phyloP scores from a whole-genome alignment of 108 stramenopile genomes.

The Nitzschia sp. region DNA sequence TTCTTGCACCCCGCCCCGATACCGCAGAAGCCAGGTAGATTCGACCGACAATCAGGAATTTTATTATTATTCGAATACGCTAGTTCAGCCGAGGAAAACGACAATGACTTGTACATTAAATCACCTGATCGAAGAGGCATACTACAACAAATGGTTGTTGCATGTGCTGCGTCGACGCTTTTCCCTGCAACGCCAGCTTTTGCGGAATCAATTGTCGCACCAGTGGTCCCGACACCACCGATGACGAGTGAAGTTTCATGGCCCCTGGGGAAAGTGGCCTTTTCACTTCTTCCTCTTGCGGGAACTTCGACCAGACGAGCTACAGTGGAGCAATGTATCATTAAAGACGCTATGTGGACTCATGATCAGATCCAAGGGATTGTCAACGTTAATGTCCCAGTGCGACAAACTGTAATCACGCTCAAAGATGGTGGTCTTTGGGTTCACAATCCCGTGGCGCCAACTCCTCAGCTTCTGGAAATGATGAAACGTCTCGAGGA shows the following conservation, averaged over 20 bases:
- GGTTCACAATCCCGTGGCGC: conserved; percentile 89
- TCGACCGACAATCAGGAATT: too few relatives aligned
- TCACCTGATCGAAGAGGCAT: conserved; percentile 6
- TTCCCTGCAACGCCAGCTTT: conserved; percentile 11
- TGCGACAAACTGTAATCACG: conserved; percentile 79
- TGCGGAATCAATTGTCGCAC: conserved; percentile 6
- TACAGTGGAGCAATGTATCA: conserved; percentile 57
- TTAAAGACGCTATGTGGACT: conserved; percentile 79
- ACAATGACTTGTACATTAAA: too few relatives aligned
- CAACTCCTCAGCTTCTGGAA: conserved; percentile 80
- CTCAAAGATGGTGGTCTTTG: conserved; percentile 75
- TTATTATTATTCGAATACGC: too few relatives aligned
- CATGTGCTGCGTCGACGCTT: not conserved
- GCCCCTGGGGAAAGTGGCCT: conserved; percentile 85
- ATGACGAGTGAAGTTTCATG: conserved; percentile 44
- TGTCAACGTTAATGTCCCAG: conserved; percentile 93
- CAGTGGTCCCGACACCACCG: conserved; percentile 49
- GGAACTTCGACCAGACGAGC: conserved; percentile 70
- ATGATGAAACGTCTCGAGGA: conserved; percentile 64
- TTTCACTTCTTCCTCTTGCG: conserved; percentile 72
- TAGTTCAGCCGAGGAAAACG: too few relatives aligned
- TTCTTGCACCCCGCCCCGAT: too few relatives aligned
- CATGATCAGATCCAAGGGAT: conserved; percentile 91
- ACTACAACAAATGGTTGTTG: not conserved
- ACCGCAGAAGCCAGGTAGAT: too few relatives aligned